A percentile compares a stretch with the other conserved stretches of the same genome.
Evolutionary conservation across 1,284 basidiomycete species (phyloP).

Genomic region (Trametes pubescens): DNA sequence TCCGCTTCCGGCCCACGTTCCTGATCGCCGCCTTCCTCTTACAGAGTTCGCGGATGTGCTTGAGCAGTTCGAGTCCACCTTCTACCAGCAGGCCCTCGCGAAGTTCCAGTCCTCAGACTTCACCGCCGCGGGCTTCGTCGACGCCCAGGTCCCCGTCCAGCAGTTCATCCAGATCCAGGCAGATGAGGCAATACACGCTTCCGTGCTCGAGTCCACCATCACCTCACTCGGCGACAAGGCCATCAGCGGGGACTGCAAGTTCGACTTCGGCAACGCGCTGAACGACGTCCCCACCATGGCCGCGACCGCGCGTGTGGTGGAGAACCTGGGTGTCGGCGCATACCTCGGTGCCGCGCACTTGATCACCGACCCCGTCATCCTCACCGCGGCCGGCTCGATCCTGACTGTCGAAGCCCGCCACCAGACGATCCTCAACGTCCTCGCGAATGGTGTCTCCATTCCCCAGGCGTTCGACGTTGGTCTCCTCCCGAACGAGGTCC

Average conservation of each 20-base stretch:
- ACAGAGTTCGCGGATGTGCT: constrained; percentile 79
- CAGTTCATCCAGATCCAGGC: constrained; percentile 66
- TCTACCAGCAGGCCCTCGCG: constrained; percentile 72
- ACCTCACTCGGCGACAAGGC: constrained; percentile 61
- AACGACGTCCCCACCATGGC: constrained; percentile 78
- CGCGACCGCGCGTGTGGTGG: constrained; percentile 79
- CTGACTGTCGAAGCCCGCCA: constrained; percentile 86
- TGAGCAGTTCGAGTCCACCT: constrained; percentile 75
- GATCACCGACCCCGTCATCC: constrained; percentile 67
- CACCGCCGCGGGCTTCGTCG: constrained; percentile 70
- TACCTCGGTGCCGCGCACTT: constrained; percentile 82
- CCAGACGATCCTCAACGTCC: constrained; percentile 77
- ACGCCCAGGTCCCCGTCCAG: constrained; percentile 63
- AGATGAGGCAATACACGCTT: constrained; percentile 71
- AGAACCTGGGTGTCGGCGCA: constrained; percentile 80
- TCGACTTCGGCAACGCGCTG: constrained; percentile 73
- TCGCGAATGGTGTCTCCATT: constrained; percentile 67
- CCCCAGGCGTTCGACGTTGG: constrained; percentile 78
- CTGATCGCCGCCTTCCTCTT: constrained; percentile 7
- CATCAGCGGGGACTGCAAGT: constrained; percentile 63
- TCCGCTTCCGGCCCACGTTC: not conserved
- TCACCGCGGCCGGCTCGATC: constrained; percentile 79
- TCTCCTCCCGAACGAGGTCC: constrained; percentile 72
- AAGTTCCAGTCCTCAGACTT: constrained; percentile 78
- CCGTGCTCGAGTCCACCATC: constrained; percentile 60